Base-by-base conservation (phyloP, 2,329 filamentous ascomycete species). In the Botrytis galanthina region DNA sequence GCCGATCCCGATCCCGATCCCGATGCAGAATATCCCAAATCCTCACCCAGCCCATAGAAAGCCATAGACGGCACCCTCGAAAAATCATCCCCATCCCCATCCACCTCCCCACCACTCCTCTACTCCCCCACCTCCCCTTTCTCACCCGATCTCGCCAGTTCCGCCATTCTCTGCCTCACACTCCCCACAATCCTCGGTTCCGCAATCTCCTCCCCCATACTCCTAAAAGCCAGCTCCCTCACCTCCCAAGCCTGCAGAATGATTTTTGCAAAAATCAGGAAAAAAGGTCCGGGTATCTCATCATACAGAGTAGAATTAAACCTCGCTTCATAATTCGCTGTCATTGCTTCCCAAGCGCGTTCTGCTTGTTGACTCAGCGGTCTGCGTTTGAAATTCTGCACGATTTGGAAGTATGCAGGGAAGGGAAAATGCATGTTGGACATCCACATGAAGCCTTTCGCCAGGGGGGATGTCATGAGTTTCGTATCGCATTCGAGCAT, bases 401-500 rank as follows among this genome's bases (percentile, higher is more conserved):
- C 61, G 32, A 82, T 76, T 37, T 82, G 80, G 61, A 82, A 77
- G 71, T 79, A 81, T 67, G 80, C 80, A 12, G 76, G 74, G 74
- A 81, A 81, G 66, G 81, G 77, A 48, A 82, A 82, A 73, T 82
- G 75, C 42, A 78, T 75, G 37, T 79, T 74, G 20, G 77, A 73
- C 57, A 80, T 73, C 81, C 82, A 83, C 46, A 76, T 72, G 60
- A 80, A 82, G 39, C 77, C 74, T 73, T 78, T 78, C 20, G 77
- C 77, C 9, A 79, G 77, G 18, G 77, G 75, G 39, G 80, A 80
- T 29, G 76, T 75, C 71, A 77, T 76, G 70, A 81, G 72, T n/a
- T 80, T 78, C 18, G 79, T 80, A 71, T 82, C 82, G 78, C 77
- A 84, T 77, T 79, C 80, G 76, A 78, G 75, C 68, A 78, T 77